phyloP scores from a whole-genome alignment of 1,139 yeast species.

The Groenewaldozyma auringiensis region DNA sequence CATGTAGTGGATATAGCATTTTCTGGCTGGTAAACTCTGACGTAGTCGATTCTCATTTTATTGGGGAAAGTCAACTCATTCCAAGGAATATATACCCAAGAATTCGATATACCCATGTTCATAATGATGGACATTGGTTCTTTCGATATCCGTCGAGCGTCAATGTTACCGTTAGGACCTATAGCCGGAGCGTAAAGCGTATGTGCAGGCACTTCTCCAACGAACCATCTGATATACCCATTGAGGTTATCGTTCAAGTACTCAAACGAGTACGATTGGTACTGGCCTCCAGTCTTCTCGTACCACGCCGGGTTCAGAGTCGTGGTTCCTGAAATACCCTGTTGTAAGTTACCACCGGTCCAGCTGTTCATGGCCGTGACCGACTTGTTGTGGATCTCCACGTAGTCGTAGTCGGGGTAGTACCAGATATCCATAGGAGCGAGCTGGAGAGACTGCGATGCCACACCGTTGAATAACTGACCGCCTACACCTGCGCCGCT shows the following conservation, averaged over 20 bases:
- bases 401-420: conserved; percentile 65
- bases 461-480: conserved; percentile 44
- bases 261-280: conserved; percentile 73
- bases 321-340: conserved; percentile 70
- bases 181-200: conserved; percentile 56
- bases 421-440: conserved; percentile 89
- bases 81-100: conserved; percentile 85
- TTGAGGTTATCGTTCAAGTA: conserved; percentile 58
- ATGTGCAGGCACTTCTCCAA: conserved; percentile 60
- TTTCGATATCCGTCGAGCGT: conserved; percentile 62
- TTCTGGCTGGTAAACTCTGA: conserved; percentile 69
- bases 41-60: conserved; percentile 61
- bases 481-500: conserved; percentile 24
- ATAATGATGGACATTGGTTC: conserved; percentile 81
- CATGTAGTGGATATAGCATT: conserved; percentile 50
- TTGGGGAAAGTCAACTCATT: conserved; percentile 59
- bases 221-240: conserved; percentile 80
- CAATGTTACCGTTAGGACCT: conserved; percentile 78
- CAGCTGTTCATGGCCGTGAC: conserved; percentile 67
- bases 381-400: conserved; percentile 53
- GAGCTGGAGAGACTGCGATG: conserved; percentile 73
- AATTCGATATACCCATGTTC: conserved; percentile 71
- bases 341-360: conserved; percentile 80
- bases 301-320: conserved; percentile 71
- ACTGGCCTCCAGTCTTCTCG: conserved; percentile 42